phyloP scores from a whole-genome alignment of 2,329 filamentous ascomycete genomes.

The Plenodomus lindquistii region DNA sequence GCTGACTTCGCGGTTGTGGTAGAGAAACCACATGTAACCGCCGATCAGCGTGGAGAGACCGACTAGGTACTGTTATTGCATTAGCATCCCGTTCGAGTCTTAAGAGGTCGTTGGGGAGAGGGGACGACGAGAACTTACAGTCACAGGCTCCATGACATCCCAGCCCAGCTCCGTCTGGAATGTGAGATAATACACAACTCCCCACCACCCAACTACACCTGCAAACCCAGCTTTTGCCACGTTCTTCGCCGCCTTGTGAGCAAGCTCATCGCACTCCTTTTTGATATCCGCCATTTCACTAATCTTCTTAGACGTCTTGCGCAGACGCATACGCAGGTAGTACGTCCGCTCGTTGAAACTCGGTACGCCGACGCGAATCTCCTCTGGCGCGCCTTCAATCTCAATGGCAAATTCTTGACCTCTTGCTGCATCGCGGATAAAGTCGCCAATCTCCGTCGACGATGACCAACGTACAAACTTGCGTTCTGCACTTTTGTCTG shows the following conservation, averaged over 20 bases:
- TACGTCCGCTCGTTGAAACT: slow-evolving; percentile 90
- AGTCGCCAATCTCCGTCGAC: slow-evolving; percentile 89
- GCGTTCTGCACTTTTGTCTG: slow-evolving; percentile 50
- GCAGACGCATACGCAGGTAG: slow-evolving; percentile 77
- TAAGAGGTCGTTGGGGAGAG: neutral
- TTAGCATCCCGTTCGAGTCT: slow-evolving; percentile 1
- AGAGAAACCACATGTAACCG: slow-evolving; percentile 92
- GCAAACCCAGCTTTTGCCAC: slow-evolving; percentile 80
- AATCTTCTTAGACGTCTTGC: slow-evolving; percentile 71
- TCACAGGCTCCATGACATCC: slow-evolving; percentile 90
- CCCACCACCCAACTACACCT: slow-evolving; percentile 78
- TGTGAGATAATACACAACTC: slow-evolving; percentile 70
- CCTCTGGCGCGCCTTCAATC: slow-evolving; percentile 70
- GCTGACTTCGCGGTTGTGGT: slow-evolving; percentile 85
- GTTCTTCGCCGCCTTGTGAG: slow-evolving; percentile 75
- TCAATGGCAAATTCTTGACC: slow-evolving; percentile 83
- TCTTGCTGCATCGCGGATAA: slow-evolving; percentile 85
- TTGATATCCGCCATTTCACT: slow-evolving; percentile 74
- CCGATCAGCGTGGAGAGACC: slow-evolving; percentile 85
- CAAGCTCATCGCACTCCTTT: slow-evolving; percentile 76
- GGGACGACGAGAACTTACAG: slow-evolving; percentile 45
- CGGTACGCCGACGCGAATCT: slow-evolving; percentile 79
- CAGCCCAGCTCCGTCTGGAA: slow-evolving; percentile 78
- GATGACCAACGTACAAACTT: slow-evolving; percentile 86
- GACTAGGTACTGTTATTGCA: slow-evolving; percentile 65